A percentile compares a stretch with the other conserved stretches of the same genome.
Conservation (phyloP, 2,329 filamentous ascomycete species). For the Zelopaecilomyces penicillatus region DNA sequence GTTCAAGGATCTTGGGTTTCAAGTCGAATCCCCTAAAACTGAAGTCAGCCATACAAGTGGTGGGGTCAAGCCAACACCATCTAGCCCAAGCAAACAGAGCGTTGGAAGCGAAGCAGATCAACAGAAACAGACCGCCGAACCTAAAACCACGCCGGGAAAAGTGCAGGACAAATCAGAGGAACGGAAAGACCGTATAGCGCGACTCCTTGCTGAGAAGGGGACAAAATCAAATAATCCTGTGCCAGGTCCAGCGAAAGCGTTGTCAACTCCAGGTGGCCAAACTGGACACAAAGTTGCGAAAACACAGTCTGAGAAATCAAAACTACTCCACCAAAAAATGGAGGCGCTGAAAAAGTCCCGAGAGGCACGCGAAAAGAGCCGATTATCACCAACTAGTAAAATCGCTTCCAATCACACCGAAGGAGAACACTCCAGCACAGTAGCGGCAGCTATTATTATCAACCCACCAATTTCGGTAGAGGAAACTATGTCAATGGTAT, state of each 20-base stretch:
- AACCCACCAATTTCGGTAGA: too few species aligned
- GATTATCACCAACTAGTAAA: background rate
- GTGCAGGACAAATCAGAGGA: conserved; percentile 42
- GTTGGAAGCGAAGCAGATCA: background rate
- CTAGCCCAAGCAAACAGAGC: background rate
- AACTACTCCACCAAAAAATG: conserved; percentile 66
- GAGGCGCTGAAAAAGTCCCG: conserved; percentile 60
- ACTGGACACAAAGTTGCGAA: conserved; percentile 17
- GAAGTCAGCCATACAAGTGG: background rate
- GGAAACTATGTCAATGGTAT: too few species aligned
- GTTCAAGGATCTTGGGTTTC: conserved; percentile 61
- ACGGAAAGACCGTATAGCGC: conserved; percentile 68
- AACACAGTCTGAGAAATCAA: conserved; percentile 58
- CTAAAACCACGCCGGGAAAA: background rate
- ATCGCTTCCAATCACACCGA: background rate
- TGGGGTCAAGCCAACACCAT: background rate
- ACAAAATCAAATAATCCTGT: conserved; percentile 35
- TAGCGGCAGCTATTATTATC: too few species aligned
- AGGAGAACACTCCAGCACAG: too few species aligned
- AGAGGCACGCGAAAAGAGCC: conserved; percentile 31
- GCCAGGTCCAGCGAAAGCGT: conserved; percentile 2
- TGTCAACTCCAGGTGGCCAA: conserved; percentile 8
- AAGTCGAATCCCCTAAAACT: conserved; percentile 18
- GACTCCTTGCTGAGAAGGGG: conserved; percentile 64
- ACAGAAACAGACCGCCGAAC: background rate